phyloP scores from a whole-genome alignment of 768 basidiomycete genomes.

The Mrakia frigida region DNA sequence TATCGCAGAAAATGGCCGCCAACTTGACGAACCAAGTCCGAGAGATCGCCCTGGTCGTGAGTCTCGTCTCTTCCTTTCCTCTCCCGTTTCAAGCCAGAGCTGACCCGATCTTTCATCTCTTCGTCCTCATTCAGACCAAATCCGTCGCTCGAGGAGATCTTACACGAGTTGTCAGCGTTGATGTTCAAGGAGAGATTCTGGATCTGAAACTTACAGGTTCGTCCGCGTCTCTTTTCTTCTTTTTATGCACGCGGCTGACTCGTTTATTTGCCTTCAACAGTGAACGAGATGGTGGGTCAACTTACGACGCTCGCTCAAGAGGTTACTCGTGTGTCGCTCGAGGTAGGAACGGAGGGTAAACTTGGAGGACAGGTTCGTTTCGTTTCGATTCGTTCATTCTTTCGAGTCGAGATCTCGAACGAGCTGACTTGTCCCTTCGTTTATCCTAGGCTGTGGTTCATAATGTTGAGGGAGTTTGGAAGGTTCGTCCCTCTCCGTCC shows the following conservation, averaged over 20 bases:
- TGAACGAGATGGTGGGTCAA: constrained; percentile 89
- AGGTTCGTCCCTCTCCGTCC: background rate
- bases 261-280: constrained; percentile 51
- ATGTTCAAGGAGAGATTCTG: constrained; percentile 72
- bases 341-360: constrained; percentile 96
- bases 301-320: constrained; percentile 56
- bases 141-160: constrained; percentile 51
- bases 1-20: constrained; percentile 42
- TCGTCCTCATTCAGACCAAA: background rate
- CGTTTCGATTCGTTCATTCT: background rate
- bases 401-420: background rate
- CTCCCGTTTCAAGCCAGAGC: constrained; percentile 54
- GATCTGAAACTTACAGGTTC: constrained; percentile 40
- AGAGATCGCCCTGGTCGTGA: constrained; percentile 90
- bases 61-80: constrained; percentile 39
- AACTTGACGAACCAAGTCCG: constrained; percentile 55
- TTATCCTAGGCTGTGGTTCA: constrained; percentile 41
- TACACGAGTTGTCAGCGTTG: constrained; percentile 87
- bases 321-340: constrained; percentile 73
- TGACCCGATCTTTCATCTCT: background rate
- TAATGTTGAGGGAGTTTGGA: constrained; percentile 34
- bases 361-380: constrained; percentile 73
- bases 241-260: background rate
- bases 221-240: background rate
- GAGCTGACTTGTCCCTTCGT: background rate